phyloP scores from a whole-genome alignment of 75 land plant species.

The Pinus tabuliformis region DNA sequence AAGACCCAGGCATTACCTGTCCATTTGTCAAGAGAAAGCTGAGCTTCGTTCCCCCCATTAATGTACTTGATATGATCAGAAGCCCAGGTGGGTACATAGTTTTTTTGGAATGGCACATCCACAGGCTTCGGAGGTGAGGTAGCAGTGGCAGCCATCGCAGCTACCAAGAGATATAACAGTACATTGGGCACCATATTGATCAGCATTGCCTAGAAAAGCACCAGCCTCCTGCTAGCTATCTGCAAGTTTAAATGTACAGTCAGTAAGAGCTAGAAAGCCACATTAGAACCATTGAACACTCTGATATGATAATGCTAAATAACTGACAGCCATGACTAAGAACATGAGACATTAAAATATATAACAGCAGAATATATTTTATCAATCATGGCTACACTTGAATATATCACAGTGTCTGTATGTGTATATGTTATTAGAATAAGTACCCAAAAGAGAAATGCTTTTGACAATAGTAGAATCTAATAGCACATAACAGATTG shows the following conservation, averaged over 20 bases:
- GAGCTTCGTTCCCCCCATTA: conserved; percentile 20
- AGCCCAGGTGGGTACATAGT: conserved; percentile 28
- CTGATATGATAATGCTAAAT: not conserved
- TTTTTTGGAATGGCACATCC: conserved; percentile 22
- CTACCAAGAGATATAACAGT: not conserved
- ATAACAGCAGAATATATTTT: not conserved
- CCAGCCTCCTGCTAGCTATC: no score
- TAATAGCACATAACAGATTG: no score
- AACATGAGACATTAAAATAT: not conserved
- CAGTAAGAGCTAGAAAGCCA: not conserved
- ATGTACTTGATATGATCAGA: conserved; percentile 27
- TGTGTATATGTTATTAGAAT: no score
- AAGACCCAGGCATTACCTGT: conserved; percentile 12
- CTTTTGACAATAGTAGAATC: no score
- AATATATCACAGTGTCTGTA: no score
- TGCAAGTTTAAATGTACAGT: not conserved
- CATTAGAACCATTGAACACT: not conserved
- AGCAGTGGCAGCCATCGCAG: not conserved
- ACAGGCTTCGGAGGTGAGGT: conserved; percentile 8
- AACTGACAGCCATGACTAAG: not conserved
- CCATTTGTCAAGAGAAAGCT: conserved; percentile 24
- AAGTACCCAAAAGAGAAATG: no score
- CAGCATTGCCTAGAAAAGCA: not conserved
- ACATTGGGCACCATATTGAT: not conserved
- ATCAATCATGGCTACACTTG: not conserved